A percentile compares a stretch with the other conserved stretches of the same genome.
Evolutionary conservation across 306 rosid genomes (phyloP).

Genomic region (Begonia loranthoides): DNA sequence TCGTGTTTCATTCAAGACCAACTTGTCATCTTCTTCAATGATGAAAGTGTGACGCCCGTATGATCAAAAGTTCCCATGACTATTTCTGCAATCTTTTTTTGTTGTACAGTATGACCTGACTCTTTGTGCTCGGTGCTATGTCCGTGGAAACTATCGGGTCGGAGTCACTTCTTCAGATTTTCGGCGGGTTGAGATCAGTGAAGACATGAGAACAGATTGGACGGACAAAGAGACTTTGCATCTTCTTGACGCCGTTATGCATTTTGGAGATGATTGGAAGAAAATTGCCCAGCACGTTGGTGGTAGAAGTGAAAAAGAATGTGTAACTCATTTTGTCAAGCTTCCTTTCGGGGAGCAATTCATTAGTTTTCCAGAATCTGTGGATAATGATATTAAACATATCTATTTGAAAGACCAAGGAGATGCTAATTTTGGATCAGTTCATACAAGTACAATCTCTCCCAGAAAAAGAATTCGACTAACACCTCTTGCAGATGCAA

Average conservation of each 20-base stretch:
- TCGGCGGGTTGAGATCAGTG: constrained; percentile 81
- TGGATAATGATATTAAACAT: constrained; percentile 4
- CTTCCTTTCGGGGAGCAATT: constrained; percentile 78
- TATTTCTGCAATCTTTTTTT: neutral
- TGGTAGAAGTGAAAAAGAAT: constrained; percentile 85
- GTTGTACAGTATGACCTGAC: constrained; percentile 62
- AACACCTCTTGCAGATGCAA: constrained; percentile 91
- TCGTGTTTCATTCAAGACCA: too few species aligned
- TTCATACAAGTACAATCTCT: constrained; percentile 19
- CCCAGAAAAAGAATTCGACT: constrained; percentile 50
- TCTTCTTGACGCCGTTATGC: constrained; percentile 67
- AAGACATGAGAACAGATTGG: constrained; percentile 62
- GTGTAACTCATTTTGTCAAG: constrained; percentile 64
- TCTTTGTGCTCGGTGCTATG: constrained; percentile 92
- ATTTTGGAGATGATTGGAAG: constrained; percentile 85
- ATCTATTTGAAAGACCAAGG: constrained; percentile 16
- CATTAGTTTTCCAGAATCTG: constrained; percentile 22
- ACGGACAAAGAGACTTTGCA: constrained; percentile 65
- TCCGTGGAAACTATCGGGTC: constrained; percentile 76
- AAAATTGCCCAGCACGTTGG: constrained; percentile 81
- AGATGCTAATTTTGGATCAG: constrained; percentile 27
- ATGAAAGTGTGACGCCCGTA: too few species aligned
- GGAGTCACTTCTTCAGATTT: constrained; percentile 79
- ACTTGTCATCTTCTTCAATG: too few species aligned
- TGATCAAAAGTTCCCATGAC: too few species aligned